Percentiles rank a stretch among this genome's conserved stretches.
Evolutionary conservation across 371 early-diverging fungal species (phyloP).

Genomic region (Syncephalastrum monosporum): DNA sequence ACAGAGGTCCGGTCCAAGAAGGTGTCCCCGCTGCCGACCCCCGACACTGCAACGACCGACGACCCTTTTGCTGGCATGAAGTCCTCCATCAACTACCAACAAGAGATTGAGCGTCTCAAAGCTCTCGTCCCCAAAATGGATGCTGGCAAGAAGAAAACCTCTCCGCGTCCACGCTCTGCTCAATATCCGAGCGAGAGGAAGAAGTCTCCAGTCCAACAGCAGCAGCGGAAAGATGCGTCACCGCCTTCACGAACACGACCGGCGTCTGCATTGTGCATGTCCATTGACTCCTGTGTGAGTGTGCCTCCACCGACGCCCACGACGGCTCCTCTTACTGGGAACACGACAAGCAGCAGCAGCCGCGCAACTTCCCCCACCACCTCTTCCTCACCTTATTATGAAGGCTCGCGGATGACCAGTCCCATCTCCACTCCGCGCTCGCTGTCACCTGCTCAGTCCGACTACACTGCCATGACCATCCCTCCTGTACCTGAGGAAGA

Average conservation of each 20-base stretch:
- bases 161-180: constrained; percentile 5
- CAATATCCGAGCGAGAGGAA: too few relatives aligned
- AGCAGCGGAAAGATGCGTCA: not conserved
- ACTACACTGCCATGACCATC: constrained; percentile 8
- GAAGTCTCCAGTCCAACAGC: too few relatives aligned
- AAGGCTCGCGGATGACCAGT: constrained; percentile 3
- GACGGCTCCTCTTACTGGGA: not conserved
- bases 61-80: constrained; percentile 56
- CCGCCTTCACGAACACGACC: constrained; percentile 8
- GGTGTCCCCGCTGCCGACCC: constrained; percentile 12
- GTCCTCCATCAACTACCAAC: constrained; percentile 38
- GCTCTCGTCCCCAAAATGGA: constrained; percentile 41
- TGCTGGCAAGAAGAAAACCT: constrained; percentile 13
- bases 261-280: constrained; percentile 29
- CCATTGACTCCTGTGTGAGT: constrained; percentile 2
- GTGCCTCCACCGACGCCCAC: not conserved
- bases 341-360: not conserved
- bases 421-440: constrained; percentile 29
- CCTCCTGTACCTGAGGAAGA: constrained; percentile 15
- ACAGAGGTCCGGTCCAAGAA: too few relatives aligned
- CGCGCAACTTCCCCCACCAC: constrained; percentile 5
- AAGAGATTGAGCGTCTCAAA: constrained; percentile 48
- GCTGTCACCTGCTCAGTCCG: constrained; percentile 9
- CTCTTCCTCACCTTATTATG: constrained; percentile 6
- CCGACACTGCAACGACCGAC: constrained; percentile 10